Evolutionary conservation across 2,329 filamentous ascomycete genomes (phyloP).

Genomic region (Biscogniauxia mediterranea): DNA sequence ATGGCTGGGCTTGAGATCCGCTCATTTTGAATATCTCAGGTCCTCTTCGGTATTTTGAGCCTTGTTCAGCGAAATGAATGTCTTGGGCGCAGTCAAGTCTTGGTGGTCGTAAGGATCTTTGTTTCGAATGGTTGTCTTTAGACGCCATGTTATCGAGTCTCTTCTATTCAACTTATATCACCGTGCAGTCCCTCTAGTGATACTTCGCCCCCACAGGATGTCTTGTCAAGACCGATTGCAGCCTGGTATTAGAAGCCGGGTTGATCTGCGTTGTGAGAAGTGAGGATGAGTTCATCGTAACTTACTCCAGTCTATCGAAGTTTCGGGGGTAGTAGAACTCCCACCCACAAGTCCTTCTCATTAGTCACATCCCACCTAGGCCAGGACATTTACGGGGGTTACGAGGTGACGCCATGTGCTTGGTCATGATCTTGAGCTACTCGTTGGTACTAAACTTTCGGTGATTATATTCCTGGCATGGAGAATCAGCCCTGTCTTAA

Average conservation of each 20-base stretch:
- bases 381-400: constrained; percentile 8
- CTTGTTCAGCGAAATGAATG: constrained; percentile 1
- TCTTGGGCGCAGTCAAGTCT: constrained; percentile 3
- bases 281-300: constrained; percentile 7
- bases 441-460: constrained; percentile 3
- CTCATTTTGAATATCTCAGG: constrained; percentile 15
- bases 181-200: neutral
- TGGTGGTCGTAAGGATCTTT: constrained; percentile 4
- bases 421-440: constrained; percentile 6
- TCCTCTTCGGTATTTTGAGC: neutral
- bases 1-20: constrained; percentile 12
- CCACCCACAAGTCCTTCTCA: constrained; percentile 10
- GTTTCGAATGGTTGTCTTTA: constrained; percentile 7
- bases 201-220: constrained; percentile 9
- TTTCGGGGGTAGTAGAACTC: constrained; percentile 9
- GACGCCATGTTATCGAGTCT: constrained; percentile 12
- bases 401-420: constrained; percentile 10
- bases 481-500: constrained; percentile 10
- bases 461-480: constrained; percentile 14
- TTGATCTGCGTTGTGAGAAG: constrained; percentile 8
- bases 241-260: constrained; percentile 4
- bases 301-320: constrained; percentile 8
- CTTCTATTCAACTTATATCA: constrained; percentile 13
- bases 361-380: constrained; percentile 11
- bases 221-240: constrained; percentile 6